Evolutionary conservation across 345 rosid genomes (phyloP), one percentile per base, ranked within the genome.

Genomic region (Eutrema heterophyllum): DNA sequence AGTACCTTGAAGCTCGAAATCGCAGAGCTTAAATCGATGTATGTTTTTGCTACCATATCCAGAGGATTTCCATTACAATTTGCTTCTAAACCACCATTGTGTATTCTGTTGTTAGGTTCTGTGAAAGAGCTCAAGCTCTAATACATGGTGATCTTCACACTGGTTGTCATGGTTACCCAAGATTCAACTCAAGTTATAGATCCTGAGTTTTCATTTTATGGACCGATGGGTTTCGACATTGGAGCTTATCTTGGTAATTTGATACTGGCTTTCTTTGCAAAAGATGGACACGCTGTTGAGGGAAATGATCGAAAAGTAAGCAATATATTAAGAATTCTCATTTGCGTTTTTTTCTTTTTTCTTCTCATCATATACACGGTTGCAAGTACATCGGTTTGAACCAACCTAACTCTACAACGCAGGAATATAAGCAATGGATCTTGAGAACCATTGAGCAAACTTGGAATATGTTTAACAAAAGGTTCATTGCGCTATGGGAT

Each of bases 131-230:
- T 1, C 99, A 95, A 79, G 97, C 99, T 38, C 74, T 95, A 58
- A 62, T 95, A 75, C 98, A 92, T 63, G 98, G 97, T 72, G 99
- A 95, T 86, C 98, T 95, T 54, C 99, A 92, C 77, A 95, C 99
- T 26, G 82, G 96, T 97, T 8, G 73, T 95, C 67, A 95, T 95
- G 99, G 99, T 92, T 68, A 92, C 98, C 21, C 76, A 21, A 33
- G 88, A 81, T 52, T 95, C 99, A 7, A 95, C 97, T 38, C 98
- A 88, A 74, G 92, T 92, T 65, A 90, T 92, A 73, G 97, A 92
- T 82, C 92, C 99, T 11, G 98, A 95, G 78, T 95, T 92, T 79
- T 86, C 91, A 35, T 95, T 87, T 68, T 87, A 84, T 44, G 99
- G 96, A 74, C 99, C 99, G 4, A 95, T 88, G 96, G 99, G 97